Conservation (phyloP, 2,329 filamentous ascomycete genomes). For the Claviceps sorghi region DNA sequence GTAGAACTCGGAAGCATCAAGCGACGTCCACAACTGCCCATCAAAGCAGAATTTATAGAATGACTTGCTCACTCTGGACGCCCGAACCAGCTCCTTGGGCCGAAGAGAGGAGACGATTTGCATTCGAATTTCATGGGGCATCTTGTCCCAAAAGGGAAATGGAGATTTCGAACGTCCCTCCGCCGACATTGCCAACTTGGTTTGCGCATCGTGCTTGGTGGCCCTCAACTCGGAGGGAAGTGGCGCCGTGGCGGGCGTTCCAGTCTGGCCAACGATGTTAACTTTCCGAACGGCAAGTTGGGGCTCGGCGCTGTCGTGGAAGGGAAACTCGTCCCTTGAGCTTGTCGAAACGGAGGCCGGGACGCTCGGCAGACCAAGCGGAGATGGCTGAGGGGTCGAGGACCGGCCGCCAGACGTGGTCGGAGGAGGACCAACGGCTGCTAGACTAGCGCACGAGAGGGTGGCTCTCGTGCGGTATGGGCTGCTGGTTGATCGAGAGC, state of each 20-base stretch:
- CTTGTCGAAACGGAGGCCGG: constrained; percentile 25
- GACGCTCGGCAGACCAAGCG: constrained; percentile 22
- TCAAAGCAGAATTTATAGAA: constrained; percentile 84
- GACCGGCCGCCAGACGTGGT: constrained; percentile 15
- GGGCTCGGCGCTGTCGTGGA: constrained; percentile 27
- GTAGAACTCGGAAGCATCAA: constrained; percentile 81
- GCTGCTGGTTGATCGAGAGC: constrained; percentile 52
- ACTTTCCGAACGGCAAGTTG: constrained; percentile 42
- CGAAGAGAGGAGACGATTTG: constrained; percentile 61
- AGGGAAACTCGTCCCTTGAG: constrained; percentile 25
- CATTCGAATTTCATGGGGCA: constrained; percentile 73
- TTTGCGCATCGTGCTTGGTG: constrained; percentile 17
- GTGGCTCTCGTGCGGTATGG: constrained; percentile 44
- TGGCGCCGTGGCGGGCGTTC: constrained; percentile 35
- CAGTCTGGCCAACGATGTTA: constrained; percentile 28
- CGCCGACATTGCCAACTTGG: constrained; percentile 8
- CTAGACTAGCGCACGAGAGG: constrained; percentile 41
- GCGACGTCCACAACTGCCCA: constrained; percentile 77
- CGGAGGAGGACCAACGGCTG: constrained; percentile 20
- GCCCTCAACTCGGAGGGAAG: constrained; percentile 49
- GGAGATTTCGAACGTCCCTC: constrained; percentile 18
- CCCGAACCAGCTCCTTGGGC: constrained; percentile 67
- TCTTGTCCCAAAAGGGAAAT: constrained; percentile 60
- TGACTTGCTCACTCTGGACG: constrained; percentile 60
- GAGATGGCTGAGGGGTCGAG: constrained; percentile 24